Evolutionary conservation across 257 asterid species (phyloP).

Genomic region (Salvia miltiorrhiza): DNA sequence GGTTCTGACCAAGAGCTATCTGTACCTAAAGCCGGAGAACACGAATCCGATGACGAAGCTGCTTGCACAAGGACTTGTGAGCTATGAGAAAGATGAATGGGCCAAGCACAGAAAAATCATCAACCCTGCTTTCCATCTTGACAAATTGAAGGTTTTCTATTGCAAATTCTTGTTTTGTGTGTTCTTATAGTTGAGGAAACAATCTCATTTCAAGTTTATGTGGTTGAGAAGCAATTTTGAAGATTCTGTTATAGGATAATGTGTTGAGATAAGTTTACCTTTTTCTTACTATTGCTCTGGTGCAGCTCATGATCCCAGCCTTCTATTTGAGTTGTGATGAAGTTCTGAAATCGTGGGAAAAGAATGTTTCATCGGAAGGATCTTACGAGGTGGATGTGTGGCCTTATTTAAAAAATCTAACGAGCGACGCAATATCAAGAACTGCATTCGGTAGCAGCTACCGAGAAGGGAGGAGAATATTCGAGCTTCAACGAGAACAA

Average conservation of each 20-base stretch:
- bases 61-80: too few species aligned
- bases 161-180: background rate
- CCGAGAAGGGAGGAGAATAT: background rate
- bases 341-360: conserved; percentile 2
- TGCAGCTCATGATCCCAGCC: conserved; percentile 20
- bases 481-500: conserved; percentile 10
- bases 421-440: too few species aligned
- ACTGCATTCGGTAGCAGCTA: too few species aligned
- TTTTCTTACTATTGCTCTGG: background rate
- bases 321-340: conserved; percentile 8
- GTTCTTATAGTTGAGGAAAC: background rate
- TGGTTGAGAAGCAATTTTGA: background rate
- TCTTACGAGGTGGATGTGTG: background rate
- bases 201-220: background rate
- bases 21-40: too few species aligned
- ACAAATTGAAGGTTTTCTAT: conserved; percentile 38
- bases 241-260: background rate
- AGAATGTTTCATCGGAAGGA: background rate
- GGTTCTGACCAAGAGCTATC: too few species aligned
- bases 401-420: too few species aligned
- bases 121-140: conserved; percentile 27
- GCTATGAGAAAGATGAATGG: too few species aligned
- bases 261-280: background rate
- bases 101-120: too few species aligned
- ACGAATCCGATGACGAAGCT: too few species aligned